Percentiles rank a stretch among this genome's conserved stretches.
Evolutionary conservation across 768 basidiomycete genomes (phyloP).

Genomic region (Psilocybe tampanensis): DNA sequence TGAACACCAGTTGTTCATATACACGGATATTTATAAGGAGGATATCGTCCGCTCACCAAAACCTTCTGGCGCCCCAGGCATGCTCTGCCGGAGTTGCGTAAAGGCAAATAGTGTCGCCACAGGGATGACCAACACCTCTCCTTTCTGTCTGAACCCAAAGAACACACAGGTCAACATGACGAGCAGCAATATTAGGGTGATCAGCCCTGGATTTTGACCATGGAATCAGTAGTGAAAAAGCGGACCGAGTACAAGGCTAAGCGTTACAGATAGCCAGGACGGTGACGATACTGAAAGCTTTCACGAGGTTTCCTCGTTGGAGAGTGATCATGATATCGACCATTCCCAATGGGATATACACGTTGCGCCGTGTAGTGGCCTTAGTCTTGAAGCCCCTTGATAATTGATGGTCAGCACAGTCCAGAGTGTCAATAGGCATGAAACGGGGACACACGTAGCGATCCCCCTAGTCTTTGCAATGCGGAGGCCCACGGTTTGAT

Average conservation of each 20-base stretch:
- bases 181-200: constrained; percentile 25
- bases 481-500: constrained; percentile 19
- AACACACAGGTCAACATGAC: constrained; percentile 28
- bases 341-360: constrained; percentile 19
- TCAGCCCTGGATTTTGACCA: constrained; percentile 18
- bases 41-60: constrained; percentile 18
- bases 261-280: constrained; percentile 23
- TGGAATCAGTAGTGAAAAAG: neutral
- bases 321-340: constrained; percentile 22
- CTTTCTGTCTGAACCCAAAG: constrained; percentile 26
- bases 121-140: constrained; percentile 27
- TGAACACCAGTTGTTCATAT: neutral
- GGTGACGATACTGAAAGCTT: constrained; percentile 23
- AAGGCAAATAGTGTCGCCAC: constrained; percentile 31
- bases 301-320: constrained; percentile 21
- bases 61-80: constrained; percentile 25
- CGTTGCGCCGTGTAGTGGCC: constrained; percentile 14
- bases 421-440: too few relatives aligned
- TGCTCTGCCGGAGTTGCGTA: constrained; percentile 24
- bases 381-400: constrained; percentile 21
- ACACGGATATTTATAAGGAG: too few relatives aligned
- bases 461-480: constrained; percentile 23
- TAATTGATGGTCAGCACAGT: neutral
- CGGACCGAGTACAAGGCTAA: neutral
- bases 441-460: too few relatives aligned